Evolutionary conservation across 768 basidiomycete genomes (phyloP).

Genomic region (Pleurotus ostreatus): DNA sequence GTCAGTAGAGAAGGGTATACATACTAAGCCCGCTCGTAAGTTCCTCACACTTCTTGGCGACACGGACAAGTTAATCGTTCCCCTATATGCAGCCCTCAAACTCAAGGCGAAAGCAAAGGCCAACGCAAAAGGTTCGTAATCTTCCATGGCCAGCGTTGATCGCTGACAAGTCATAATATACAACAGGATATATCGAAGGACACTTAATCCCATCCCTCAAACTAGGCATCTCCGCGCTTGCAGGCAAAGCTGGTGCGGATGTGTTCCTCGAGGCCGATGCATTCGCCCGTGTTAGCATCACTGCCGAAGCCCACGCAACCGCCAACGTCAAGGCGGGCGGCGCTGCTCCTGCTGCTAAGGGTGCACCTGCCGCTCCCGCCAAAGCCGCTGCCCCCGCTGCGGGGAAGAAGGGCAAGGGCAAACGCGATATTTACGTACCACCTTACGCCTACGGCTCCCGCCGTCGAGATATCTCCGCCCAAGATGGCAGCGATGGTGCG

Average conservation of each 20-base stretch:
- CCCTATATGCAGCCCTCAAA: background rate
- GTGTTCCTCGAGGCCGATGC: background rate
- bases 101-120: background rate
- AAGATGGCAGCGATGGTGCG: background rate
- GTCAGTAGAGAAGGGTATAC: background rate
- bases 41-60: background rate
- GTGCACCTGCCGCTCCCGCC: no score
- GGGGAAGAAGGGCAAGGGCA: background rate
- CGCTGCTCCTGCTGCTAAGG: background rate
- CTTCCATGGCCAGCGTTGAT: background rate
- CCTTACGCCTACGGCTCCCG: background rate
- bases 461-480: background rate
- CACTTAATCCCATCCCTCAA: background rate
- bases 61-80: background rate
- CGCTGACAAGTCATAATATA: background rate
- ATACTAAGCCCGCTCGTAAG: background rate
- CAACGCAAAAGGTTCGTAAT: background rate
- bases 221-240: background rate
- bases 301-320: background rate
- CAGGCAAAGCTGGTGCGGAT: background rate
- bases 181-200: background rate
- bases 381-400: no score
- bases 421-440: background rate
- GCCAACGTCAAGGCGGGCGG: background rate
- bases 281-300: background rate